phyloP scores from a whole-genome alignment of 2,329 filamentous ascomycete genomes.

The Colletotrichum tropicicola region DNA sequence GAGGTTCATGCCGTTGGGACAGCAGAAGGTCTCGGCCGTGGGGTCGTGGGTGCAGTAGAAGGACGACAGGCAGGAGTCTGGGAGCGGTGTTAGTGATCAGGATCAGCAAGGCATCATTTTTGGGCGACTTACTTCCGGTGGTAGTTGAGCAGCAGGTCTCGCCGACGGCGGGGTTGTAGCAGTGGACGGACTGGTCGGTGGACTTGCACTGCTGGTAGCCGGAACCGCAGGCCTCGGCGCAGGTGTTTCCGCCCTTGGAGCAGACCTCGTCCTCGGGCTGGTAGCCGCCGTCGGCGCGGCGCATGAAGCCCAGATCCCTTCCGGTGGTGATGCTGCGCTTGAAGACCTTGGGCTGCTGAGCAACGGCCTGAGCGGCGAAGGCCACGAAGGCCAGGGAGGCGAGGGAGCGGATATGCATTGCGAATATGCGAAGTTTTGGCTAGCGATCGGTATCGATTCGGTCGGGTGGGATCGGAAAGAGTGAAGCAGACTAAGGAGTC shows the following conservation, averaged over 20 bases:
- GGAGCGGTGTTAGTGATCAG: constrained; percentile 3
- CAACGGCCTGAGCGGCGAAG: constrained; percentile 29
- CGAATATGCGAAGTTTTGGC: not conserved
- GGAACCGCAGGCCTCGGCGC: constrained; percentile 63
- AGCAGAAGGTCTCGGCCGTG: constrained; percentile 65
- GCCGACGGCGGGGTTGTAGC: constrained; percentile 60
- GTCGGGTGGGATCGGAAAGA: not conserved
- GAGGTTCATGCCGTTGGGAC: constrained; percentile 63
- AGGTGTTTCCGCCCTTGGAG: constrained; percentile 56
- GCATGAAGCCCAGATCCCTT: constrained; percentile 49
- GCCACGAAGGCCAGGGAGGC: constrained; percentile 31
- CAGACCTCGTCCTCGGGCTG: constrained; percentile 58
- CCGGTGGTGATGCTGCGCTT: constrained; percentile 46
- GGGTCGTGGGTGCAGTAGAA: constrained; percentile 71
- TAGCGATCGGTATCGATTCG: constrained; percentile 2
- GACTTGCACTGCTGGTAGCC: constrained; percentile 60
- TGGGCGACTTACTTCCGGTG: constrained; percentile 60
- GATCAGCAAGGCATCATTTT: not conserved
- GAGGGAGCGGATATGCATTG: constrained; percentile 32
- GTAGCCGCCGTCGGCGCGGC: constrained; percentile 57
- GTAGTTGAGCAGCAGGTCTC: constrained; percentile 67
- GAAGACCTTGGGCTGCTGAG: constrained; percentile 36
- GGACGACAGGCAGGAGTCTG: constrained; percentile 68
- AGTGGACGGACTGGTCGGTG: constrained; percentile 60
- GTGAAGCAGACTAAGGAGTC: not conserved